Percentiles rank a stretch among this genome's conserved stretches.
phyloP scores from a whole-genome alignment of 1,284 basidiomycete genomes.

The Bondarzewia mesenterica region DNA sequence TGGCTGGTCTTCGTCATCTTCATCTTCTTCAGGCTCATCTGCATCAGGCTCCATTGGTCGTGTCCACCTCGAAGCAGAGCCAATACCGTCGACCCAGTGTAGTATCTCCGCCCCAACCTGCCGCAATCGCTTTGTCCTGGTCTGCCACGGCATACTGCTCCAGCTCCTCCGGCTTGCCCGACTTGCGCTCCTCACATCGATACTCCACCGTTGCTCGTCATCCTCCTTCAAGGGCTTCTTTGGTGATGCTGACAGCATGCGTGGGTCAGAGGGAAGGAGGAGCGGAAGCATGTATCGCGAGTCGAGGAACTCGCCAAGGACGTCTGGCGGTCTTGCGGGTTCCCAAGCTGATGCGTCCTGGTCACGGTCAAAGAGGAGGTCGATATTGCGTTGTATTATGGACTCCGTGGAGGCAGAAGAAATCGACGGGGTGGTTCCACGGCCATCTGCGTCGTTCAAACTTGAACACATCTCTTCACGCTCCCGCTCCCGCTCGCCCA shows the following conservation, averaged over 20 bases:
- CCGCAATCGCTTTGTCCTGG: slow-evolving; percentile 48
- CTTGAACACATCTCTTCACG: slow-evolving; percentile 47
- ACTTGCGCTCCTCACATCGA: slow-evolving; percentile 29
- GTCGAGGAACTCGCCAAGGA: slow-evolving; percentile 82
- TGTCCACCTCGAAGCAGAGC: slow-evolving; percentile 37
- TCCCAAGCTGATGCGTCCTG: slow-evolving; percentile 65
- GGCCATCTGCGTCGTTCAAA: slow-evolving; percentile 30
- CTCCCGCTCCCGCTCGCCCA: slow-evolving; percentile 56
- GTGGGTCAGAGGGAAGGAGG: slow-evolving; percentile 72
- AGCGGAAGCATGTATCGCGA: slow-evolving; percentile 90
- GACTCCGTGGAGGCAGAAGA: slow-evolving; percentile 21
- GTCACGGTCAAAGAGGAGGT: slow-evolving; percentile 68
- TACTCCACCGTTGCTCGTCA: slow-evolving; percentile 20
- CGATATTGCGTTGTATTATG: slow-evolving; percentile 52
- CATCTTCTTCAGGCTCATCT: slow-evolving; percentile 26
- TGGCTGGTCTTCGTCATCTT: slow-evolving; percentile 18
- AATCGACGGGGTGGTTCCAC: slow-evolving; percentile 20
- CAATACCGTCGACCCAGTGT: slow-evolving; percentile 60
- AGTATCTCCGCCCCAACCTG: slow-evolving; percentile 51
- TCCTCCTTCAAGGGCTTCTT: slow-evolving; percentile 32
- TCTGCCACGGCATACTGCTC: slow-evolving; percentile 44
- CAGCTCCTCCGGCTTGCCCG: slow-evolving; percentile 27
- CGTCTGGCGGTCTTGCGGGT: slow-evolving; percentile 69
- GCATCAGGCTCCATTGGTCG: slow-evolving; percentile 19
- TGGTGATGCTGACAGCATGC: slow-evolving; percentile 67